Base-by-base conservation (phyloP, 495 filamentous ascomycete genomes). In the Neurospora sp. region DNA sequence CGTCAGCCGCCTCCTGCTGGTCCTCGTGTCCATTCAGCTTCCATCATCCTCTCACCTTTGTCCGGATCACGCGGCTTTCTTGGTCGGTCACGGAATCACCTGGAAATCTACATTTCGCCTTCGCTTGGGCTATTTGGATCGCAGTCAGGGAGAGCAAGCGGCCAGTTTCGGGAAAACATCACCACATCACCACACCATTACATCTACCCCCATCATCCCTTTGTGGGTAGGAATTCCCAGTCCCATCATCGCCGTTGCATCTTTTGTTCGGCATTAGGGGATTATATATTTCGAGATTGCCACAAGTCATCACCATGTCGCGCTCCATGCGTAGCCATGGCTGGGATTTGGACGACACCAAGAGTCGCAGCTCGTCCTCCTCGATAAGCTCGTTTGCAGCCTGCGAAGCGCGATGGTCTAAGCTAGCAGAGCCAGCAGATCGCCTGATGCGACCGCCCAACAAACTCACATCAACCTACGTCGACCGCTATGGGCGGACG, bases 371-470 rank as follows among this genome's bases (percentile, higher is more conserved):
- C 54, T 66, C 28, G 2, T n/a, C 42, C 3, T n/a, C 42, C 6
- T 66, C 15, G 15, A 66, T 34, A 66, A 66, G 54, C 28, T 66
- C 28, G 54, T 34, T 69, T 69, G 71, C 40, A 42, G 59, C 36
- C 15, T 19, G 42, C n/a, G 75, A 77, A 37, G 34, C 19, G 13
- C 39, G 19, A 21, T 74, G 73, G 69, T 48, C 62, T 11, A 71
- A 71, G 5, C 48, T 39, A 21, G 42, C 17, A 28, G 71, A 75
- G 10, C 69, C 31, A 11, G 36, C 17, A 6, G 81, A 84, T 70
- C 39, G 40, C 24, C 69, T 82, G 39, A 31, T 81, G 11, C 37
- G 21, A 19, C 70, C 73, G 1, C 83, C 82, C 4, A 74, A 70
- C 5, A 21, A 28, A 6, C 36, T 62, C 19, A 77, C 62, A 19